Conservation (phyloP, 2,329 filamentous ascomycete genomes). For the Didymella keratinophila region DNA sequence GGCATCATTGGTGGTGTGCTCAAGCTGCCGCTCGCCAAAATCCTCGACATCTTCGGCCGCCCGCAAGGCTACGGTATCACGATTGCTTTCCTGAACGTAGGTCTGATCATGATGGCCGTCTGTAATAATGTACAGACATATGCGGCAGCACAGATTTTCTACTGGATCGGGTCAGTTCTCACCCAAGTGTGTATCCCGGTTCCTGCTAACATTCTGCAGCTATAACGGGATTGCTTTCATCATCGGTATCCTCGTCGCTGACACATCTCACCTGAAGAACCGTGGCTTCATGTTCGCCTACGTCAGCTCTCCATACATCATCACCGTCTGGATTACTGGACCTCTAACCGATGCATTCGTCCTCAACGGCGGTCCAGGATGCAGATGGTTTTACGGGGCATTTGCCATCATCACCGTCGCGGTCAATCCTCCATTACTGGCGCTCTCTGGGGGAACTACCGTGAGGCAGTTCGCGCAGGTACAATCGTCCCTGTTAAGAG, state of each 20-base stretch:
- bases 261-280: conserved; percentile 69
- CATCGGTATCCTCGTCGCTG: conserved; percentile 70
- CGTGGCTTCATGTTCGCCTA: conserved; percentile 68
- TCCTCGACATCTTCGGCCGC: conserved; percentile 50
- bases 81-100: conserved; percentile 26
- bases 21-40: conserved; percentile 49
- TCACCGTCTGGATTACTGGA: conserved; percentile 32
- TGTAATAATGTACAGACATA: conserved; percentile 67
- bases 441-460: conserved; percentile 64
- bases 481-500: conserved; percentile 54
- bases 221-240: conserved; percentile 64
- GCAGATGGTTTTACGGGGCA: conserved; percentile 72
- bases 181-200: neutral
- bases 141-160: conserved; percentile 70
- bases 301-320: conserved; percentile 29
- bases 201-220: neutral
- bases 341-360: conserved; percentile 40
- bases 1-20: conserved; percentile 45
- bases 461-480: conserved; percentile 65
- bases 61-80: conserved; percentile 45
- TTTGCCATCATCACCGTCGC: conserved; percentile 70
- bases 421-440: conserved; percentile 67
- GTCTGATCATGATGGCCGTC: conserved; percentile 70
- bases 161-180: conserved; percentile 62
- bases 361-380: conserved; percentile 60